Evolutionary conservation across 495 filamentous ascomycete genomes (phyloP), one percentile per base, ranked within the genome.

Genomic region (Aspergillus ostianus): DNA sequence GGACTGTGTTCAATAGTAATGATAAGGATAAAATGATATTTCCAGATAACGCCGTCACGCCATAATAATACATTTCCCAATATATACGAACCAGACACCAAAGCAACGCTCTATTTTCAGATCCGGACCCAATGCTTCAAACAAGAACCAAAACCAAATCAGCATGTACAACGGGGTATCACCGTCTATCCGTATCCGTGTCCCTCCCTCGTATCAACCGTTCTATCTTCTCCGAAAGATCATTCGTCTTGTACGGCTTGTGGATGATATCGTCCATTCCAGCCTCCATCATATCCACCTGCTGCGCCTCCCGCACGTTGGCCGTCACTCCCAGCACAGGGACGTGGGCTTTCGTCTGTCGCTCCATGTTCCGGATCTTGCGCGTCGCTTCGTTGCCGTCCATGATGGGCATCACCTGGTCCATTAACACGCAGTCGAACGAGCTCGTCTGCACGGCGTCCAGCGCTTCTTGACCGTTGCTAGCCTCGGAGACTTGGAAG

Each of bases 361-460:
- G 57, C 60, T 90, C 86, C 53, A 88, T 73, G 63, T 83, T 77
- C 4, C 90, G 81, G 55, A 95, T 90, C 49, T 78, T 77, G 36
- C 76, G 72, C 18, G 89, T 86, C 57, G 88, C 89, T 19, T 84
- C 84, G 23, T 87, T 81, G 10, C 90, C 90, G 67, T 93, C 86
- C 85, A 92, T 91, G 15, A 92, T 73, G 0, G 90, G 90, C 90
- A 93, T 93, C 65, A 92, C 90, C 53, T 91, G 85, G 64, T 93
- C 90, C 88, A 91, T 91, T 4, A 92, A 74, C 19, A 92, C 84
- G 47, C 92, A 82, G 51, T 83, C 82, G 32, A 70, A 67, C 9
- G 30, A 23, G 9, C 56, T 57, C 63, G 58, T 9, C 67, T 71
- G 23, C 61, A 63, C 64, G 50, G 68, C 20, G 6, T 89, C 84